Evolutionary conservation across 2,329 filamentous ascomycete genomes (phyloP).

Genomic region (Gliomastix tumulicola): DNA sequence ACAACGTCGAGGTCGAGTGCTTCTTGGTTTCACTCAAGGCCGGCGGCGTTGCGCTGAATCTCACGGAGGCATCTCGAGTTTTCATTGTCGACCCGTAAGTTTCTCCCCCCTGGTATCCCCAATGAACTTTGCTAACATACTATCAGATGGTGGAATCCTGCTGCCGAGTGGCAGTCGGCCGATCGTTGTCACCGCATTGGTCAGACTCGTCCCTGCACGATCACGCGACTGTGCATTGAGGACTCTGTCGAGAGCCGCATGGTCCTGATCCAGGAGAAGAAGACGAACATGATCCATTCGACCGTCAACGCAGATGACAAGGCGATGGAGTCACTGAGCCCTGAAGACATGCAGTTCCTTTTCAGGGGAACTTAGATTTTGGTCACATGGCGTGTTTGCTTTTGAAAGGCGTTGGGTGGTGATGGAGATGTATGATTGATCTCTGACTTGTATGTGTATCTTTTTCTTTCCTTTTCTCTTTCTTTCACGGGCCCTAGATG

Average conservation of each 20-base stretch:
- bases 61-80: slow-evolving; percentile 90
- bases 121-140: slow-evolving; percentile 4
- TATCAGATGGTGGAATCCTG: slow-evolving; percentile 94
- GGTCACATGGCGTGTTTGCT: too few species aligned
- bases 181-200: slow-evolving; percentile 93
- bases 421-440: slow-evolving; percentile 4
- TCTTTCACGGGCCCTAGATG: neutral
- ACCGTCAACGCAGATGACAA: slow-evolving; percentile 90
- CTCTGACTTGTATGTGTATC: neutral
- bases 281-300: slow-evolving; percentile 94
- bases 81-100: slow-evolving; percentile 95
- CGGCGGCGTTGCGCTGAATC: slow-evolving; percentile 87
- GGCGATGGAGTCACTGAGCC: slow-evolving; percentile 84
- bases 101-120: neutral
- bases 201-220: slow-evolving; percentile 86
- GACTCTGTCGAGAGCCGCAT: slow-evolving; percentile 96
- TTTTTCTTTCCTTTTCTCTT: slow-evolving; percentile 2
- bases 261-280: slow-evolving; percentile 95
- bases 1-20: slow-evolving; percentile 85
- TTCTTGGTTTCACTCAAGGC: slow-evolving; percentile 96
- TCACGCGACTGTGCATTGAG: slow-evolving; percentile 91
- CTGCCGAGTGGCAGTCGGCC: slow-evolving; percentile 97
- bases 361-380: slow-evolving; percentile 57
- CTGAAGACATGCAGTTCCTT: slow-evolving; percentile 91
- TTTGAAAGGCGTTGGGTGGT: neutral